Conservation (phyloP, 148 eudicot species). For the Camellia sinensis region DNA sequence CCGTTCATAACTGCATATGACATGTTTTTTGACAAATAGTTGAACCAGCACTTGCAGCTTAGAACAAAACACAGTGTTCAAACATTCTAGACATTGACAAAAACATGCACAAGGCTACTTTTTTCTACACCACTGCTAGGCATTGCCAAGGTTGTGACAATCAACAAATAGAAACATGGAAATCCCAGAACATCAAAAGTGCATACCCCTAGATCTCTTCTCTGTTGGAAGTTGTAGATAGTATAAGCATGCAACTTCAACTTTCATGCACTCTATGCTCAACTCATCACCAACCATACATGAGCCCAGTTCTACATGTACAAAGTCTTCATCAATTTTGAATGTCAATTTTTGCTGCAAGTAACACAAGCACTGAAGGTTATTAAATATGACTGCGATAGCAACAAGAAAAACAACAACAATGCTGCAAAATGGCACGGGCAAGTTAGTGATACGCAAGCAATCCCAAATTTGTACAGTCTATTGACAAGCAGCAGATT, state of each 20-base stretch:
- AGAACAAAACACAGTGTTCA: background rate
- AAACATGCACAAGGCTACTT: background rate
- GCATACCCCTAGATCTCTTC: slow-evolving; percentile 67
- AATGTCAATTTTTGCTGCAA: slow-evolving; percentile 57
- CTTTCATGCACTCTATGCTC: slow-evolving; percentile 57
- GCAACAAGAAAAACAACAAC: background rate
- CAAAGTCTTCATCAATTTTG: slow-evolving; percentile 54
- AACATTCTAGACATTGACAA: slow-evolving; percentile 6
- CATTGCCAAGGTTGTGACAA: background rate
- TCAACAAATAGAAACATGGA: background rate
- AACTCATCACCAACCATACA: slow-evolving; percentile 45
- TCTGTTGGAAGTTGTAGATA: slow-evolving; percentile 63
- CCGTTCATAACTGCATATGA: background rate
- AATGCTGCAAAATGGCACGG: background rate
- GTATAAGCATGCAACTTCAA: slow-evolving; percentile 79
- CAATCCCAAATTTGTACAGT: background rate
- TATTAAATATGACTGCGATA: background rate
- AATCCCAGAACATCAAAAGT: slow-evolving; percentile 4
- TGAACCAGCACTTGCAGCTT: slow-evolving; percentile 1
- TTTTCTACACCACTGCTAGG: background rate
- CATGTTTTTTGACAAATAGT: background rate
- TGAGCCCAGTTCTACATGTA: slow-evolving; percentile 40
- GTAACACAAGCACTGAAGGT: slow-evolving; percentile 10
- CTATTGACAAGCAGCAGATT: background rate
- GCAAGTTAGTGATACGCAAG: background rate